phyloP scores from a whole-genome alignment of 805 yeast genomes.

The Wickerhamomyces alni region DNA sequence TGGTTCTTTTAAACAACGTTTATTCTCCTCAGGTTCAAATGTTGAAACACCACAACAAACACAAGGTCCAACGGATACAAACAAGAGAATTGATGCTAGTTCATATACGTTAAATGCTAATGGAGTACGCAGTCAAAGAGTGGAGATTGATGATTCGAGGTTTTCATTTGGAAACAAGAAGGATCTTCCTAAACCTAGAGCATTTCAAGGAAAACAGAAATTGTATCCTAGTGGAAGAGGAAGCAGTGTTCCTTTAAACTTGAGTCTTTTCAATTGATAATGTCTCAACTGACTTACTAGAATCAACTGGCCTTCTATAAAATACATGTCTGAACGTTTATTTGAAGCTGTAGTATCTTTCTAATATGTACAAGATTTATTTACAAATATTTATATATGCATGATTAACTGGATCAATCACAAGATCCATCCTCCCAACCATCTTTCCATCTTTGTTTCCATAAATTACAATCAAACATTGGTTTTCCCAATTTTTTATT shows the following conservation, averaged over 20 bases:
- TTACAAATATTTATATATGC: too few relatives aligned
- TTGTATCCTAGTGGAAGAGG: constrained; percentile 96
- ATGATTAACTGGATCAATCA: constrained; percentile 23
- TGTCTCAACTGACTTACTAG: too few relatives aligned
- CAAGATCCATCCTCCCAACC: constrained; percentile 73
- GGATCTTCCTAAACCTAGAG: constrained; percentile 85
- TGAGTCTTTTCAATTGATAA: constrained; percentile 28
- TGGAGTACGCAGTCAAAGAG: constrained; percentile 23
- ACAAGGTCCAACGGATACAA: constrained; percentile 11
- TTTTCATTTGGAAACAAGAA: constrained; percentile 38
- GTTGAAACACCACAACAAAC: constrained; percentile 14
- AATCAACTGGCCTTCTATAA: too few relatives aligned
- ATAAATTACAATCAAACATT: constrained; percentile 75
- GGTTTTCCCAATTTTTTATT: constrained; percentile 83
- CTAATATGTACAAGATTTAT: not conserved
- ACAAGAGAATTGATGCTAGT: constrained; percentile 21
- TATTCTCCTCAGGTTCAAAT: constrained; percentile 7
- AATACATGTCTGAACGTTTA: not conserved
- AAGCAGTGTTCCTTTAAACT: constrained; percentile 78
- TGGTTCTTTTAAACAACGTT: constrained; percentile 15
- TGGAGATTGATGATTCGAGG: constrained; percentile 33
- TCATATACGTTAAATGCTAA: constrained; percentile 24
- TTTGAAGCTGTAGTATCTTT: too few relatives aligned
- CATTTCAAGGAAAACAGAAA: constrained; percentile 63
- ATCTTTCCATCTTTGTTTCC: constrained; percentile 93